Conservation (phyloP, 1,139 yeast species). For the Hyphopichia burtonii region DNA sequence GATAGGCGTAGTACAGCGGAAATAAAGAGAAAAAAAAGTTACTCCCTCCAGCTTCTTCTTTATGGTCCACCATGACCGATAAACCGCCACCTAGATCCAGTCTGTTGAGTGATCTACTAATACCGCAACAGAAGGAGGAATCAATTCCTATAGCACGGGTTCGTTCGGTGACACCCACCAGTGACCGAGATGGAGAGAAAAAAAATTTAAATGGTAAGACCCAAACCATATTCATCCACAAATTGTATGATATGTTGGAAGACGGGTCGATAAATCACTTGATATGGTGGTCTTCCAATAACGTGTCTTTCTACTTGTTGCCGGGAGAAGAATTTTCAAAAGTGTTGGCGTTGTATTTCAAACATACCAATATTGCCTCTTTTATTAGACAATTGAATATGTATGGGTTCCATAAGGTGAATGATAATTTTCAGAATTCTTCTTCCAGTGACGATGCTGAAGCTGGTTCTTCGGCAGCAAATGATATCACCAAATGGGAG, state of each 20-base stretch:
- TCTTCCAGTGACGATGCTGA: conserved; percentile 10
- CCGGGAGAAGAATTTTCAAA: conserved; percentile 63
- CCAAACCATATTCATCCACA: conserved; percentile 62
- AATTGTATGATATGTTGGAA: conserved; percentile 62
- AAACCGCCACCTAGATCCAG: conserved; percentile 1
- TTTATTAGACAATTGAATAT: conserved; percentile 75
- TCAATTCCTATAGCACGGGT: not conserved
- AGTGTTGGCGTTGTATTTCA: conserved; percentile 64
- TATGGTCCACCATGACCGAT: not conserved
- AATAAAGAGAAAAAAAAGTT: no score
- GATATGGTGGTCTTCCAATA: conserved; percentile 42
- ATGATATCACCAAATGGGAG: conserved; percentile 50
- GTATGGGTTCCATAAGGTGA: conserved; percentile 79
- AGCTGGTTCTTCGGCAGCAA: conserved; percentile 5
- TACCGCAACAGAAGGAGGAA: not conserved
- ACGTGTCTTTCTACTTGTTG: conserved; percentile 39
- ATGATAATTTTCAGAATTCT: conserved; percentile 29
- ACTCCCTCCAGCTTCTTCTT: no score
- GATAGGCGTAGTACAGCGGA: no score
- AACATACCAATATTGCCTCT: conserved; percentile 78
- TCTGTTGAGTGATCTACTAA: conserved; percentile 2
- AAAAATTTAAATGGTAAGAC: conserved; percentile 22
- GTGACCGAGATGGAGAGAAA: not conserved
- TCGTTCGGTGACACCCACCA: not conserved
- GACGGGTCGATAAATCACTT: conserved; percentile 49